Evolutionary conservation across 371 early-diverging fungal species (phyloP).

Genomic region (Mortierella sp.): DNA sequence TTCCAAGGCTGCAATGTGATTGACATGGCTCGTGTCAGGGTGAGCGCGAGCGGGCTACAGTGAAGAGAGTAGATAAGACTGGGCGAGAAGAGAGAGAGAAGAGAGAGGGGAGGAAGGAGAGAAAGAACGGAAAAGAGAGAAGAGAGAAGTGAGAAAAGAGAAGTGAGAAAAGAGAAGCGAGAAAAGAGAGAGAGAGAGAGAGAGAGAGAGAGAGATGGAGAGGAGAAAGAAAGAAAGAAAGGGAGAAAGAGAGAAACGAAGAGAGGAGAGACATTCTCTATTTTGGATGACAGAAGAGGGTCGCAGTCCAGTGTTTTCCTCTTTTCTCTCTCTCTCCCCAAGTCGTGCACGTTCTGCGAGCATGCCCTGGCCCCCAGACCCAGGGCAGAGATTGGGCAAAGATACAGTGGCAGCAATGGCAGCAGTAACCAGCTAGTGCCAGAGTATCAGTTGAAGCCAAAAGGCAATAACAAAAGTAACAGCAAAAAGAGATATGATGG

Average conservation of each 20-base stretch:
- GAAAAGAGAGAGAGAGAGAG: not conserved
- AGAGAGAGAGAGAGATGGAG: not conserved
- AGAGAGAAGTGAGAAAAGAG: constrained; percentile 1
- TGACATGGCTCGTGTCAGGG: constrained; percentile 20
- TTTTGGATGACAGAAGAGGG: no score
- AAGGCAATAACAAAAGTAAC: no score
- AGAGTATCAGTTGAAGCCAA: no score
- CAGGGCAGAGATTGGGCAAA: no score
- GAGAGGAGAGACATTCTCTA: not conserved
- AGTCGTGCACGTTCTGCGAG: not conserved
- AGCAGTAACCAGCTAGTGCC: not conserved
- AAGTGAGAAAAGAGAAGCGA: not conserved
- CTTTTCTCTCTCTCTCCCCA: not conserved
- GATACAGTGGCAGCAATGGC: not conserved
- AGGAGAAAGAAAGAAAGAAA: not conserved
- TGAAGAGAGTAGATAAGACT: not conserved
- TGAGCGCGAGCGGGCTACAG: not conserved
- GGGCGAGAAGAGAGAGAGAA: not conserved
- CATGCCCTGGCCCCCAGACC: no score
- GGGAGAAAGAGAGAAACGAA: not conserved
- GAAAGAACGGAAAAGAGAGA: not conserved
- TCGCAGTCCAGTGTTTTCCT: constrained; percentile 1
- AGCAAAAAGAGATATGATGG: no score
- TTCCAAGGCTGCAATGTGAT: constrained; percentile 49
- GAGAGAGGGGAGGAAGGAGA: not conserved